A percentile compares a stretch with the other conserved stretches of the same genome.
phyloP scores from a whole-genome alignment of 75 land plant species.

The Azolla pinnata region DNA sequence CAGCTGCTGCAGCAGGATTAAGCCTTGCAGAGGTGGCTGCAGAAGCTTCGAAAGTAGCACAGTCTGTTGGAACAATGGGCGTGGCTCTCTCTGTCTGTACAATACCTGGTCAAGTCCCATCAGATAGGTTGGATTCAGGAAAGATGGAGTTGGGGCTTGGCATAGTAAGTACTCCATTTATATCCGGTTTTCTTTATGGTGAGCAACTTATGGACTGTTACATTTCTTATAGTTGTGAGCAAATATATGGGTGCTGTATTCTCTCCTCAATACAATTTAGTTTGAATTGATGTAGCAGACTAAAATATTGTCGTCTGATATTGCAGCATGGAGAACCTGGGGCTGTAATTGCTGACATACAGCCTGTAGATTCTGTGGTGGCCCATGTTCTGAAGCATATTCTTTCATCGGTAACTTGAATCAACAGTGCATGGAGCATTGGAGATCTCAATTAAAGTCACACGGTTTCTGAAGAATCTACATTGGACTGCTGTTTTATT shows the following conservation, averaged over 20 bases:
- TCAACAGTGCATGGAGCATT: too few relatives aligned
- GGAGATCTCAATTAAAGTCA: too few relatives aligned
- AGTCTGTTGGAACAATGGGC: constrained; percentile 92
- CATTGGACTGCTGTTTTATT: too few relatives aligned
- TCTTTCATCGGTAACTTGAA: constrained; percentile 65
- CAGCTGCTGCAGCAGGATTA: constrained; percentile 82
- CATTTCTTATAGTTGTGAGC: too few relatives aligned
- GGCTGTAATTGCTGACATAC: constrained; percentile 73
- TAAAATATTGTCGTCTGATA: too few relatives aligned
- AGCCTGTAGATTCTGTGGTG: constrained; percentile 74
- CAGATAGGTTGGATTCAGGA: constrained; percentile 79
- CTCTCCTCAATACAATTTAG: too few relatives aligned
- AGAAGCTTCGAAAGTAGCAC: constrained; percentile 76
- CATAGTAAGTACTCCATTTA: too few relatives aligned
- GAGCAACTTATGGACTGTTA: too few relatives aligned
- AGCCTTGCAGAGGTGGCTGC: constrained; percentile 69
- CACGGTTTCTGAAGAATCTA: too few relatives aligned
- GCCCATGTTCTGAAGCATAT: constrained; percentile 87
- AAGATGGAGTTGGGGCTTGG: constrained; percentile 98
- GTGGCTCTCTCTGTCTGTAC: constrained; percentile 93
- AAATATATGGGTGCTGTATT: too few relatives aligned
- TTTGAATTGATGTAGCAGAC: too few relatives aligned
- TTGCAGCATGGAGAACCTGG: constrained; percentile 99
- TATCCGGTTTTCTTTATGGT: too few relatives aligned
- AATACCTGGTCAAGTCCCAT: constrained; percentile 73